These are phyloP conservation scores for Fusarium proliferatum DNA, from an alignment of 2,329 filamentous ascomycete species.

Conservation along the genomic window DNA sequence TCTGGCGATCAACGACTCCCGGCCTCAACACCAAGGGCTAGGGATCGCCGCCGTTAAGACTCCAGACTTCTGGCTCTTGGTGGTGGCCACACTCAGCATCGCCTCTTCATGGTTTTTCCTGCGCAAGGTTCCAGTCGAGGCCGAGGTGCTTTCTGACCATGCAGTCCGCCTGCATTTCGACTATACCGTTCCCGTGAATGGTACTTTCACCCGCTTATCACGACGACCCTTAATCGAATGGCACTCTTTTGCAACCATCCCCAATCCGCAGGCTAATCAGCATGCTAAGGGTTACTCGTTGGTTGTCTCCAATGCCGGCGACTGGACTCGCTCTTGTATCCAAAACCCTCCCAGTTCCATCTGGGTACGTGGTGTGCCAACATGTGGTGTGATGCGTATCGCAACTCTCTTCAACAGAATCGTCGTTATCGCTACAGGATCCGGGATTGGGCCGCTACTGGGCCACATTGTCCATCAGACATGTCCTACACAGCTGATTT, in stretches of 20 bases:
- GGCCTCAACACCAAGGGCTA: conserved; percentile 48
- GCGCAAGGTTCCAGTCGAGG: conserved; percentile 72
- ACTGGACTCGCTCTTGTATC: conserved; percentile 78
- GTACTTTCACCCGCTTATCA: conserved; percentile 65
- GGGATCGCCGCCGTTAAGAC: conserved; percentile 52
- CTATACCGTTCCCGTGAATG: conserved; percentile 67
- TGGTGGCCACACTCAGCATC: conserved; percentile 71
- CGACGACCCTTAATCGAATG: conserved; percentile 74
- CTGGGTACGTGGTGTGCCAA: conserved; percentile 76
- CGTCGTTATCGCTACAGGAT: conserved; percentile 77
- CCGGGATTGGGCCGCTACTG: conserved; percentile 77
- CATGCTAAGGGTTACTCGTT: conserved; percentile 68
- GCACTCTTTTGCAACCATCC: conserved; percentile 81
- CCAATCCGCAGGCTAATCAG: conserved; percentile 58
- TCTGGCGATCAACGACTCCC: conserved; percentile 61
- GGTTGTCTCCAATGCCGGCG: conserved; percentile 77
- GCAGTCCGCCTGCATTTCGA: conserved; percentile 77
- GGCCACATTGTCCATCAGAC: conserved; percentile 65
- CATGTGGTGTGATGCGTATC: conserved; percentile 74
- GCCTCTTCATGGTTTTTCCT: conserved; percentile 79
- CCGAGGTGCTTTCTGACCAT: conserved; percentile 76
- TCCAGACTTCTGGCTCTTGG: conserved; percentile 73
- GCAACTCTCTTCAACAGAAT: conserved; percentile 73
- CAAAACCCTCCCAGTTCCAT: conserved; percentile 68
- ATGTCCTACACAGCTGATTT: conserved; percentile 70